Evolutionary conservation across 2,329 filamentous ascomycete genomes (phyloP).

Genomic region (Xylariomycetidae sp.): DNA sequence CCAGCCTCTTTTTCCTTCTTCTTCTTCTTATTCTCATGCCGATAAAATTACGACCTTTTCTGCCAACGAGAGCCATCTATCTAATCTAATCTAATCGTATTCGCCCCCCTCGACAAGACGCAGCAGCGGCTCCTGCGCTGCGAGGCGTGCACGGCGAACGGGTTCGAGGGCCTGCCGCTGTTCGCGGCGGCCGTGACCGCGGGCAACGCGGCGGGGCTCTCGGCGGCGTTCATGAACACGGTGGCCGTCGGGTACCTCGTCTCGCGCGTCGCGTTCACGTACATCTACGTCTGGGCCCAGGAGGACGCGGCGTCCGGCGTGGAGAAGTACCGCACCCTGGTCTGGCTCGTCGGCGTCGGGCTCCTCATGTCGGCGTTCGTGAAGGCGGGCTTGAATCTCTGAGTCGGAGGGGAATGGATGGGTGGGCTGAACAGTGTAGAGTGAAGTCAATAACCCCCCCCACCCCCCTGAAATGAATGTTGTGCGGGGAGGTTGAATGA

Average conservation of each 20-base stretch:
- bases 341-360: constrained; percentile 17
- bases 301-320: constrained; percentile 16
- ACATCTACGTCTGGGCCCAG: constrained; percentile 23
- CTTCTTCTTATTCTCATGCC: too few species aligned
- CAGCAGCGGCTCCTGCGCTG: constrained; percentile 18
- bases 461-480: too few species aligned
- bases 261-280: constrained; percentile 22
- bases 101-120: too few species aligned
- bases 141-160: constrained; percentile 23
- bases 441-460: too few species aligned
- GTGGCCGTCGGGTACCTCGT: constrained; percentile 18
- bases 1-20: background rate
- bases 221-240: constrained; percentile 15
- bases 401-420: too few species aligned
- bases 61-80: too few species aligned
- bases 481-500: too few species aligned
- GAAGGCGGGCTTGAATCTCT: constrained; percentile 14
- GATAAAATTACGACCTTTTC: too few species aligned
- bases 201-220: constrained; percentile 19
- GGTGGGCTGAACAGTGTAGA: too few species aligned
- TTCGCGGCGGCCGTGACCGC: constrained; percentile 25
- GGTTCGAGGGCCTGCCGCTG: constrained; percentile 24
- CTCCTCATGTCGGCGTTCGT: constrained; percentile 19
- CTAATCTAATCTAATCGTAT: too few species aligned
- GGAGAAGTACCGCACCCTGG: constrained; percentile 15